phyloP scores from a whole-genome alignment of 2,329 filamentous ascomycete species.

The Alternaria tenuissima region DNA sequence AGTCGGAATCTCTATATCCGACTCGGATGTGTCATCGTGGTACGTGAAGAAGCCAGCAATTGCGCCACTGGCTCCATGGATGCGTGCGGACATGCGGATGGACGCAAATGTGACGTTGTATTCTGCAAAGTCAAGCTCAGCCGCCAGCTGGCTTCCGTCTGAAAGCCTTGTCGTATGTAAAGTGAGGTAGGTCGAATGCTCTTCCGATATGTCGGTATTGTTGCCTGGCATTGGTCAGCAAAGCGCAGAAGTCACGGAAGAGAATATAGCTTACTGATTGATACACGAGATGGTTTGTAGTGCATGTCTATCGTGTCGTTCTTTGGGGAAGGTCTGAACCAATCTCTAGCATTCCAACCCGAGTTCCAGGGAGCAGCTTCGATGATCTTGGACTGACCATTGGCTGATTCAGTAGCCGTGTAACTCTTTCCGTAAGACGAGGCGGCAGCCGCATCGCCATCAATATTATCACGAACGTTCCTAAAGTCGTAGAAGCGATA shows the following conservation, averaged over 20 bases:
- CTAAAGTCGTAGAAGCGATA: constrained; percentile 30
- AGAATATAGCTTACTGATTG: constrained; percentile 12
- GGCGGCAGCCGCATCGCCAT: not conserved
- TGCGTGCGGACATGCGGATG: constrained; percentile 16
- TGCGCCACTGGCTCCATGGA: constrained; percentile 18
- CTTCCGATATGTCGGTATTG: not conserved
- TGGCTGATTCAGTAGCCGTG: not conserved
- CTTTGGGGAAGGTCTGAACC: constrained; percentile 5
- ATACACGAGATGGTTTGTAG: constrained; percentile 11
- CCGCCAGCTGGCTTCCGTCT: constrained; percentile 13
- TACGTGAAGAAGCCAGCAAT: constrained; percentile 25
- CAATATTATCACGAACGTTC: not conserved
- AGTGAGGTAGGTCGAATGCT: constrained; percentile 7
- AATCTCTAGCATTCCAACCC: constrained; percentile 18
- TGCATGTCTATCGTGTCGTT: constrained; percentile 10
- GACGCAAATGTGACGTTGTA: constrained; percentile 22
- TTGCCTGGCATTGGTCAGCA: not conserved
- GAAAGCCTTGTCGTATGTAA: constrained; percentile 12
- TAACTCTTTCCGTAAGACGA: not conserved
- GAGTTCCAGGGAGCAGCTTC: constrained; percentile 13
- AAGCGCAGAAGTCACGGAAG: not conserved
- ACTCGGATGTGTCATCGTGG: constrained; percentile 20
- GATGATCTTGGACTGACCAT: constrained; percentile 10
- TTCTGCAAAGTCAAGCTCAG: constrained; percentile 18
- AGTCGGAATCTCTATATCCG: constrained; percentile 23